Percentiles rank a stretch among this genome's conserved stretches.
phyloP scores from a whole-genome alignment of 148 eudicot species.

The Rhododendron mucronatum region DNA sequence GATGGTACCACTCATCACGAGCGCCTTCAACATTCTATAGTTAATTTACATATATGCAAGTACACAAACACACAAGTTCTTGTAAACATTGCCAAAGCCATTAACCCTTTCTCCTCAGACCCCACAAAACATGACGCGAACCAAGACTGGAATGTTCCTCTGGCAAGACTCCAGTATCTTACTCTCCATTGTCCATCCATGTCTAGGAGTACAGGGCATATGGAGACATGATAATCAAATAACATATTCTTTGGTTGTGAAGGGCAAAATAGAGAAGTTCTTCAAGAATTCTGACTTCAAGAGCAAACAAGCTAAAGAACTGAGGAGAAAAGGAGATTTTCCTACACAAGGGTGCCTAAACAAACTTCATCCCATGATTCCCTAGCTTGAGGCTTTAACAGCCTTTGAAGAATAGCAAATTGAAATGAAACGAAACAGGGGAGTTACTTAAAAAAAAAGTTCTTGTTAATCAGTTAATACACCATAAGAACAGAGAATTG shows the following conservation, averaged over 20 bases:
- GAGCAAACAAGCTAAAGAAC: background rate
- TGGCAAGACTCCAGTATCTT: background rate
- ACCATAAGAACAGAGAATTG: background rate
- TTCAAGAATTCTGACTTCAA: background rate
- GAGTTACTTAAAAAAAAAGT: background rate
- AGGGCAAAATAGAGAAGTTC: background rate
- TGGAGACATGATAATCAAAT: background rate
- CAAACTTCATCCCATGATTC: background rate
- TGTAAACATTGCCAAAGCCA: background rate
- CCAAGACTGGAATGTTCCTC: background rate
- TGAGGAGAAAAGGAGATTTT: background rate
- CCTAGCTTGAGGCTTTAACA: background rate
- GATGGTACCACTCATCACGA: background rate
- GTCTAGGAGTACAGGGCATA: background rate
- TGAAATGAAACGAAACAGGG: background rate
- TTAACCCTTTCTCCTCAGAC: background rate
- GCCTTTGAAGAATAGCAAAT: background rate
- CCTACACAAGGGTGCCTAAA: background rate
- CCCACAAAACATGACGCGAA: background rate
- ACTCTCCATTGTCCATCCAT: background rate
- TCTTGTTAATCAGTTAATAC: no score
- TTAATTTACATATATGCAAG: background rate
- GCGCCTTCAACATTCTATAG: background rate
- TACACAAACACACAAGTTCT: background rate
- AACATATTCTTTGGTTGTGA: background rate